Evolutionary conservation across 306 rosid species (phyloP).

Genomic region (Cyamopsis tetragonoloba): DNA sequence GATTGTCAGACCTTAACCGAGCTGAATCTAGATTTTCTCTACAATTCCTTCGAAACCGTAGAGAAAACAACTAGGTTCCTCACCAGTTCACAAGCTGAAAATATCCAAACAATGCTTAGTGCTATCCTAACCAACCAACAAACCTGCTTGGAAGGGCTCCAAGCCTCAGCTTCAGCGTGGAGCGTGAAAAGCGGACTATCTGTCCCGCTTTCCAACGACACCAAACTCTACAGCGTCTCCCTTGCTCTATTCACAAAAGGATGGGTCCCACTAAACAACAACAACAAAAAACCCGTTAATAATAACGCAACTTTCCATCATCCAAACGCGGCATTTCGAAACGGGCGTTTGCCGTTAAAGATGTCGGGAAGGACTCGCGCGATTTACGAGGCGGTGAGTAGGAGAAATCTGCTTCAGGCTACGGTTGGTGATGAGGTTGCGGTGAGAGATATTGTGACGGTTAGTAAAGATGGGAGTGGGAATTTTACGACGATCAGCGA

Average conservation of each 20-base stretch:
- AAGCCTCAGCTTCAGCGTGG: conserved; percentile 49
- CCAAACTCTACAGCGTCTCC: conserved; percentile 65
- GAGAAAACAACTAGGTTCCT: conserved; percentile 20
- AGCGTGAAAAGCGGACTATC: conserved; percentile 39
- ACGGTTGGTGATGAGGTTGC: conserved; percentile 11
- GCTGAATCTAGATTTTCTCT: conserved; percentile 57
- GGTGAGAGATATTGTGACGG: conserved; percentile 54
- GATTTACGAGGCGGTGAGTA: conserved; percentile 50
- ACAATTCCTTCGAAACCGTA: conserved; percentile 36
- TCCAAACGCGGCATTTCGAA: conserved; percentile 27
- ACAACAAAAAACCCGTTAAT: too few species aligned
- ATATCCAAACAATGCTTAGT: conserved; percentile 57
- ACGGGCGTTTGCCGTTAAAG: conserved; percentile 54
- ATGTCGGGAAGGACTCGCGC: conserved; percentile 51
- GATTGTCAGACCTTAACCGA: conserved; percentile 54
- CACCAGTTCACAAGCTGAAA: conserved; percentile 41
- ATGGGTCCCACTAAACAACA: conserved; percentile 80
- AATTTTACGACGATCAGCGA: conserved; percentile 64
- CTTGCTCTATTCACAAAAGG: conserved; percentile 63
- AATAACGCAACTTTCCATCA: conserved; percentile 16
- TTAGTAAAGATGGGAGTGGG: conserved; percentile 62
- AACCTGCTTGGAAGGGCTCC: conserved; percentile 71
- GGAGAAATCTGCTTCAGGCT: conserved; percentile 42
- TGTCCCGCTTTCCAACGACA: conserved; percentile 49
- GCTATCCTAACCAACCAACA: conserved; percentile 71